These are phyloP conservation scores for Kwoniella heveanensis DNA, from an alignment of 768 basidiomycete species.

Conservation along the genomic window DNA sequence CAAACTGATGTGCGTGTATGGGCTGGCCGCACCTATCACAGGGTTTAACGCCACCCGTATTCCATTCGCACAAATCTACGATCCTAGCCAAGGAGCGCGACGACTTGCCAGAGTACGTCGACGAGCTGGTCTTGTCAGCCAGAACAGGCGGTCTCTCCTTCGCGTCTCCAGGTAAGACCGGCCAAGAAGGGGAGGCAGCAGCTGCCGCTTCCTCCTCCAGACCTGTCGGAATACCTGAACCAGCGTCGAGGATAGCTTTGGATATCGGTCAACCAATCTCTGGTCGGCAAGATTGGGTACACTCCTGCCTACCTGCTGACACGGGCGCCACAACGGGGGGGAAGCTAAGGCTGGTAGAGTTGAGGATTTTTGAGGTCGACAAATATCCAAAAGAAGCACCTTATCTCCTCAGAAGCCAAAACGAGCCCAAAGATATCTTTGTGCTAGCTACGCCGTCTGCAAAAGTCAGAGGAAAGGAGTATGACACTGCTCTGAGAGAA, in stretches of 20 bases:
- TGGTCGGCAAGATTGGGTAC: background rate
- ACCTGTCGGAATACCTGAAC: constrained; percentile 14
- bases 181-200: too few relatives aligned
- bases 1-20: background rate
- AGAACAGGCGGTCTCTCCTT: background rate
- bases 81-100: constrained; percentile 62
- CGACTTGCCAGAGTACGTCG: constrained; percentile 60
- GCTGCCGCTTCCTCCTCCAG: too few relatives aligned
- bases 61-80: constrained; percentile 65
- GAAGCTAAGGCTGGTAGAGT: background rate
- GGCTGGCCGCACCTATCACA: constrained; percentile 43
- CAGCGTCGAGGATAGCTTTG: constrained; percentile 23
- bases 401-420: background rate
- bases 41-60: constrained; percentile 74
- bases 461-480: constrained; percentile 27
- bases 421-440: background rate
- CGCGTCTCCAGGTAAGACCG: background rate
- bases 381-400: constrained; percentile 18
- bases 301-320: too few relatives aligned
- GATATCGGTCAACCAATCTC: constrained; percentile 30
- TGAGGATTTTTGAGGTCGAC: constrained; percentile 21
- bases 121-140: constrained; percentile 26
- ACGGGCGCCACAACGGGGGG: background rate
- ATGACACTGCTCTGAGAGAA: constrained; percentile 15
- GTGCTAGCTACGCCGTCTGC: constrained; percentile 25